Conservation (phyloP, 441 rosid species). For the Caryocar brasiliense region DNA sequence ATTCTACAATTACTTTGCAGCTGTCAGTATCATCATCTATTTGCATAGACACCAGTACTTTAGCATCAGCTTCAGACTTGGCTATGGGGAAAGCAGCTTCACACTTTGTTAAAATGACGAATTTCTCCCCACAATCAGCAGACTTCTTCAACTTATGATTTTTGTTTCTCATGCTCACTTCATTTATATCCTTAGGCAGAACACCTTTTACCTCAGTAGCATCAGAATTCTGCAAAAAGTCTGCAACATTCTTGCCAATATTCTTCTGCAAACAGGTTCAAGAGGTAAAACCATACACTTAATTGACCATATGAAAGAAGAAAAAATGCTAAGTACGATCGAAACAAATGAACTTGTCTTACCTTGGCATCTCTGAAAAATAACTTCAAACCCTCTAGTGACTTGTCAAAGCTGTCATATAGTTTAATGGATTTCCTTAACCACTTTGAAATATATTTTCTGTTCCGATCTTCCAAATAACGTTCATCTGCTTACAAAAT, state of each 20-base stretch:
- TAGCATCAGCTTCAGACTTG: slow-evolving; percentile 22
- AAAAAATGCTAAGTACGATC: background rate
- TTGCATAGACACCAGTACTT: slow-evolving; percentile 27
- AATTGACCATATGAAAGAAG: slow-evolving; percentile 2
- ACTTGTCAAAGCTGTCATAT: slow-evolving; percentile 39
- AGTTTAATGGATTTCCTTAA: slow-evolving; percentile 65
- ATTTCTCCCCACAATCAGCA: slow-evolving; percentile 21
- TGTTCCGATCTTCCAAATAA: slow-evolving; percentile 62
- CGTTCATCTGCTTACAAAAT: slow-evolving; percentile 61
- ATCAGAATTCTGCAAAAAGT: slow-evolving; percentile 18
- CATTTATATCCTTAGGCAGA: slow-evolving; percentile 16
- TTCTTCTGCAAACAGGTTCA: slow-evolving; percentile 42
- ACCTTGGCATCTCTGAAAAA: slow-evolving; percentile 83
- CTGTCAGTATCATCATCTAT: slow-evolving; percentile 22
- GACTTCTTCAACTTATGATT: slow-evolving; percentile 25
- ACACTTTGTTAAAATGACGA: slow-evolving; percentile 16
- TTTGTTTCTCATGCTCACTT: slow-evolving; percentile 20
- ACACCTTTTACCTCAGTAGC: slow-evolving; percentile 18
- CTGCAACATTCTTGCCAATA: slow-evolving; percentile 29
- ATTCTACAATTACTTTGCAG: slow-evolving; percentile 35
- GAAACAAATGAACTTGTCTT: slow-evolving; percentile 6
- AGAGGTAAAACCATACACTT: slow-evolving; percentile 16
- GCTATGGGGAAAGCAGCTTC: slow-evolving; percentile 15
- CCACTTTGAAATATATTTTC: slow-evolving; percentile 78
- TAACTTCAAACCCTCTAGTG: slow-evolving; percentile 48